Base-by-base conservation (phyloP, 768 basidiomycete species). In the Mycena olivaceomarginata region DNA sequence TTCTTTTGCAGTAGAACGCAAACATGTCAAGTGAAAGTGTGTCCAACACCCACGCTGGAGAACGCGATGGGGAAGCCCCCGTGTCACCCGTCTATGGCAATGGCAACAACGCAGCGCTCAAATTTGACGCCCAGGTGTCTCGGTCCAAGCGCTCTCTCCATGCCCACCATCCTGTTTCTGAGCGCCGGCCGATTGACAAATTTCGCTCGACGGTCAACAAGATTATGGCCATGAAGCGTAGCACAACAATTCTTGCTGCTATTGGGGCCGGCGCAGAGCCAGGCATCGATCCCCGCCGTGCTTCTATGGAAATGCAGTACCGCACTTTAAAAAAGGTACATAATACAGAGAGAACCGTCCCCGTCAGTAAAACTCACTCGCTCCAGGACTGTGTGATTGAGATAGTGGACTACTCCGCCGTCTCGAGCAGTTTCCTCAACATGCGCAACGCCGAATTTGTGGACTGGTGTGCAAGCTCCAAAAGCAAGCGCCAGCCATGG, bases 241-340 rank as follows among this genome's bases (percentile, higher is more conserved):
- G 86, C 40, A 85, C 88, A 16, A 82, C 83, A 0, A 69, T 82
- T 46, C 16, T 85, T 16, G 46, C 78, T 20, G 69, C 82, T 39
- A 78, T 84, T 20, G 81, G 84, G 40, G 87, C 89, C 45, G 93
- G 93, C 37, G 92, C 92, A 12, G 93, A 94, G 83, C 93, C 92
- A 6, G 93, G 93, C 22, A 85, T 93, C 56, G 91, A 93, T 81
- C 92, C 92, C 15, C 88, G 91, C 37, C 88, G 90, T 40, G 85
- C 86, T 5, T 86, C 85, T 43, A 88, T 92, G 11, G 86, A 85
- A 67, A 80, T 88, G 12, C 84, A 87, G 75, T 93, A 90, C 74
- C 89, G 90, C 10, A 86, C 90, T 74, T 87, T 93, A 80, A 87
- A 88, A 31, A 53, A 67, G 51, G 66, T 67, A 40, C 16, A 31